These are phyloP conservation scores for Sedum album DNA, from an alignment of 164 flowering plant species.

Conservation along the genomic window DNA sequence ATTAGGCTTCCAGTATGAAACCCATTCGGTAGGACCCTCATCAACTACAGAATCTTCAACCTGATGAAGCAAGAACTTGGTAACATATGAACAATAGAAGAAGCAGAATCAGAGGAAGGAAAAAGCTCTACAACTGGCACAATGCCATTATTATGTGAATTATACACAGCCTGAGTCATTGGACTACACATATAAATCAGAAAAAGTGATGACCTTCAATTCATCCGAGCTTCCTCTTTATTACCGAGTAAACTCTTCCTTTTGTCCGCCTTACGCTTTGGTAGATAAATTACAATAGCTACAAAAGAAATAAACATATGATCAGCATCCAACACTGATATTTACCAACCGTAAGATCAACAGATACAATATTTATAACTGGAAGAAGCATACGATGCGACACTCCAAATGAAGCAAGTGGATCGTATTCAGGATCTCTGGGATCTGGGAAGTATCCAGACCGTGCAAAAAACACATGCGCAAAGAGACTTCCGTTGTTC, in stretches of 20 bases:
- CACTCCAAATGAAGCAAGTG: constrained; percentile 61
- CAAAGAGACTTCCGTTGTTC: constrained; percentile 79
- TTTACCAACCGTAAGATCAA: background rate
- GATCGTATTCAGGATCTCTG: constrained; percentile 79
- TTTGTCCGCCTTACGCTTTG: constrained; percentile 72
- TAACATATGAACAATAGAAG: background rate
- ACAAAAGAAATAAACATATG: constrained; percentile 16
- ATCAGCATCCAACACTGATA: background rate
- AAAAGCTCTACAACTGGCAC: background rate
- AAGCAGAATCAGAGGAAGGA: too few relatives aligned
- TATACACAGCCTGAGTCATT: background rate
- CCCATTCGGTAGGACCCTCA: constrained; percentile 67
- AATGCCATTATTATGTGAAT: background rate
- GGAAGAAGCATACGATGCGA: constrained; percentile 47
- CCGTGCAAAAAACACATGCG: constrained; percentile 85
- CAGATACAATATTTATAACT: background rate
- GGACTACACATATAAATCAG: background rate
- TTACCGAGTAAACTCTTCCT: constrained; percentile 58
- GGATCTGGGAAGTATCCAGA: constrained; percentile 89
- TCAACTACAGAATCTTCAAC: constrained; percentile 39
- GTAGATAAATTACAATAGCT: constrained; percentile 72
- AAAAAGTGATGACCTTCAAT: constrained; percentile 35
- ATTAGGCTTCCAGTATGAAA: constrained; percentile 89
- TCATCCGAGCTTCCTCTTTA: constrained; percentile 24
- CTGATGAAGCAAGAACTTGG: constrained; percentile 21